Evolutionary conservation across 1,139 yeast species (phyloP).

Genomic region (Lodderomyces margitis): DNA sequence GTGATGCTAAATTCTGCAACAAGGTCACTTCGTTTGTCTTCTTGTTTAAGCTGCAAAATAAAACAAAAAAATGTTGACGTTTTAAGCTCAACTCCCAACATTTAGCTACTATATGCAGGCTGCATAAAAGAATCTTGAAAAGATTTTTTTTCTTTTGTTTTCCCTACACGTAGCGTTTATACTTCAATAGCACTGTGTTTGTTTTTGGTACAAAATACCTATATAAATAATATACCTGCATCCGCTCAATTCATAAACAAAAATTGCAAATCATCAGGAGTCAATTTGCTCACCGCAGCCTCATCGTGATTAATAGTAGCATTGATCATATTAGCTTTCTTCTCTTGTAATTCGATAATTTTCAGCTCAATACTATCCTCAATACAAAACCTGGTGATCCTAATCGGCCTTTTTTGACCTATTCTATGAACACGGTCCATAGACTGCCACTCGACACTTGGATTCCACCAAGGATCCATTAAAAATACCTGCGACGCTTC

Average conservation of each 20-base stretch:
- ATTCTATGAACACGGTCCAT: conserved; percentile 98
- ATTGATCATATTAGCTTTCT: conserved; percentile 95
- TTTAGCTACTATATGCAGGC: too few species aligned
- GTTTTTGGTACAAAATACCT: too few species aligned
- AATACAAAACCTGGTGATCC: conserved; percentile 86
- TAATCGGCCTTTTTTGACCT: conserved; percentile 94
- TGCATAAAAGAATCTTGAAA: too few species aligned
- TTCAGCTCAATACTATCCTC: conserved; percentile 97
- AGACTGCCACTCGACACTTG: conserved; percentile 96
- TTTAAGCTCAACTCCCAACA: too few species aligned
- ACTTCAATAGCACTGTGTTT: neutral
- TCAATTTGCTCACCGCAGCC: conserved; percentile 79
- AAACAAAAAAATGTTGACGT: too few species aligned
- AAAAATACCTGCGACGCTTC: conserved; percentile 96
- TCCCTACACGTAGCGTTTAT: neutral
- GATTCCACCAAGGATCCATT: conserved; percentile 99
- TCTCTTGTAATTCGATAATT: conserved; percentile 91
- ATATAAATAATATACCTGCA: neutral
- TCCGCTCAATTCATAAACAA: conserved; percentile 64
- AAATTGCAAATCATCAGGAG: conserved; percentile 93
- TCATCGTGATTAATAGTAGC: conserved; percentile 94
- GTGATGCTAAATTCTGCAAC: too few species aligned
- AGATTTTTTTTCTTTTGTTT: too few species aligned
- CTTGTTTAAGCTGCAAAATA: too few species aligned
- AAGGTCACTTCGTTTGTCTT: too few species aligned